A percentile compares a stretch with the other conserved stretches of the same genome.
Evolutionary conservation across 257 asterid genomes (phyloP).

Genomic region (Nicotiana otophora): DNA sequence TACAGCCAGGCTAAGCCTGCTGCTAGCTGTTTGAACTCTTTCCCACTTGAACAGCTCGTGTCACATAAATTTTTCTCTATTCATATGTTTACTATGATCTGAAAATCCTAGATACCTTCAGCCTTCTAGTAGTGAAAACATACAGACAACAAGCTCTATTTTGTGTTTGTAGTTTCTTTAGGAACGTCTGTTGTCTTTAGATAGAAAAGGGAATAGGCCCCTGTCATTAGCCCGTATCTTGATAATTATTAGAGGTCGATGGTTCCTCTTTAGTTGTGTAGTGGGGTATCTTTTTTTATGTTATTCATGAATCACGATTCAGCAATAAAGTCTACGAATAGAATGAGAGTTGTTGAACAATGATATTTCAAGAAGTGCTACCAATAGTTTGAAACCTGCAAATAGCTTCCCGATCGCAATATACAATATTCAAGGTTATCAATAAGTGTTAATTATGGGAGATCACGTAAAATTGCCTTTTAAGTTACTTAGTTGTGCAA

Average conservation of each 20-base stretch:
- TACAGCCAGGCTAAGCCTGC: conserved; percentile 3
- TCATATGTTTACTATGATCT: not conserved
- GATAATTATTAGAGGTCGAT: not conserved
- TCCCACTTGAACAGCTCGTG: not conserved
- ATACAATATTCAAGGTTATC: not conserved
- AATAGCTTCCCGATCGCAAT: not conserved
- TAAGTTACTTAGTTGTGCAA: not conserved
- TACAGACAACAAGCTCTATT: not conserved
- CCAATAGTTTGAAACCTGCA: not conserved
- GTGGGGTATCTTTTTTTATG: no score
- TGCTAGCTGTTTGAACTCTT: not conserved
- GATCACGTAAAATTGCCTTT: not conserved
- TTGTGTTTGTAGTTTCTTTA: not conserved
- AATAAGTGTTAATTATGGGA: not conserved
- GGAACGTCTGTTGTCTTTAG: not conserved
- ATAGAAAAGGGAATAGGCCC: not conserved
- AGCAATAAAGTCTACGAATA: not conserved
- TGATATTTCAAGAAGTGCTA: not conserved
- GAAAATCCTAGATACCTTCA: not conserved
- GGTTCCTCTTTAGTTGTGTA: not conserved
- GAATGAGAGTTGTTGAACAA: not conserved
- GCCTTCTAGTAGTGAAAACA: not conserved
- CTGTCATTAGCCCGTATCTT: not conserved
- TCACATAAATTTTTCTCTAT: not conserved
- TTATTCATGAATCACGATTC: not conserved